Evolutionary conservation across 1,284 basidiomycete genomes (phyloP), one percentile per base, ranked within the genome.

Genomic region (Moesziomyces globuligerus): DNA sequence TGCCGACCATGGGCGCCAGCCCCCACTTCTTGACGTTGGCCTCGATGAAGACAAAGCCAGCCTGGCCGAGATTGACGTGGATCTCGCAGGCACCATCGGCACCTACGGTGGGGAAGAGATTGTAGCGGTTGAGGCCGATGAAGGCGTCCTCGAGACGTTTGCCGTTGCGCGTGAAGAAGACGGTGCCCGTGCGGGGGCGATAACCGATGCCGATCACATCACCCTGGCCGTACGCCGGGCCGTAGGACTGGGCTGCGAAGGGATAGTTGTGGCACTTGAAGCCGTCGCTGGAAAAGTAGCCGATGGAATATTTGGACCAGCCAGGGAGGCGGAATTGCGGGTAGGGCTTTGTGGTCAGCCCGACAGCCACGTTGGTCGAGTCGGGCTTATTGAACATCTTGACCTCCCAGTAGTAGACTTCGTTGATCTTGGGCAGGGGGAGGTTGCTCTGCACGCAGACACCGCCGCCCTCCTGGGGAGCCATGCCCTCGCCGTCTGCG

Each of bases 221-320:
- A 25, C 96, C 95, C 82, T 98, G 94, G 69, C 91, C 91, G 49
- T 98, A 86, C 0, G 87, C 83, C 3, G 93, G 89, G 3, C 94
- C 94, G 79, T 94, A 95, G 1, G 93, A 88, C 5, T 90, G 85
- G 0, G 91, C 87, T 11, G 92, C 92, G 84, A 98, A 98, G 0
- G 96, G 96, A 83, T 91, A 97, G 82, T 98, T 97, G 85, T 96
- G 91, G 23, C 91, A 94, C 84, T 96, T 97, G 86, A 96, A 95
- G 48, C 96, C 96, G 79, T 91, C 94, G 17, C 83, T 75, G 11
- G 93, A 94, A 78, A 95, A 93, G 83, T 97, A 98, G 48, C 92
- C 95, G 50, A 98, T 89, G n/a, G 94, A 98, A 83, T 91, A 90
- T 67, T 90, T 89, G 84, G 88, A 91, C 80, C 90, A 87, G 39